Percentiles rank a stretch among this genome's conserved stretches.
These are phyloP conservation scores for Melampsora abietis-canadensis DNA, from an alignment of 1,284 basidiomycete genomes.

Conservation along the genomic window DNA sequence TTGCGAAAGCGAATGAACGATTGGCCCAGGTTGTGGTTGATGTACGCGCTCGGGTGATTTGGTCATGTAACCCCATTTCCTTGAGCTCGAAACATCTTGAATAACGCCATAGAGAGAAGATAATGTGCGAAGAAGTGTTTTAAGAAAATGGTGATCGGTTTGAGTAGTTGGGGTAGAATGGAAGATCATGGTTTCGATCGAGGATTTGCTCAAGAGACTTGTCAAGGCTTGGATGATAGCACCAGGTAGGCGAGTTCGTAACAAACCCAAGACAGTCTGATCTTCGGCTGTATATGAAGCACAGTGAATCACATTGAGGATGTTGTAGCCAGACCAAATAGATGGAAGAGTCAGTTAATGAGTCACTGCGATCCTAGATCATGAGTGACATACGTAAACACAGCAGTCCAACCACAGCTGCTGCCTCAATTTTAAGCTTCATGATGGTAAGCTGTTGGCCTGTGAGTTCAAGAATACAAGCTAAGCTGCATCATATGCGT, in stretches of 20 bases:
- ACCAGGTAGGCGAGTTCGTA: slow-evolving; percentile 14
- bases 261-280: slow-evolving; percentile 30
- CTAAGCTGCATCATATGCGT: slow-evolving; percentile 16
- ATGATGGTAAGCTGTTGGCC: slow-evolving; percentile 11
- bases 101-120: slow-evolving; percentile 33
- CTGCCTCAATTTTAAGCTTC: slow-evolving; percentile 35
- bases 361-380: not conserved
- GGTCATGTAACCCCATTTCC: slow-evolving; percentile 43
- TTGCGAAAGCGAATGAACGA: not conserved
- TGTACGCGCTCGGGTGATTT: slow-evolving; percentile 41
- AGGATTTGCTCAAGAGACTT: slow-evolving; percentile 8
- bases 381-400: slow-evolving; percentile 19
- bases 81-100: slow-evolving; percentile 34
- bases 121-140: slow-evolving; percentile 36
- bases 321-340: not conserved
- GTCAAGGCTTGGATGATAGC: slow-evolving; percentile 33
- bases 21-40: slow-evolving; percentile 7
- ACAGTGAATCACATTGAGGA: not conserved
- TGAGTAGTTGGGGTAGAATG: not conserved
- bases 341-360: not conserved
- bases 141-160: slow-evolving; percentile 30
- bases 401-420: slow-evolving; percentile 35
- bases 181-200: slow-evolving; percentile 28
- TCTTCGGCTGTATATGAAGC: slow-evolving; percentile 25
- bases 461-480: slow-evolving; percentile 23